phyloP scores from a whole-genome alignment of 176 grass and related monocot genomes.

The Lolium multiflorum region DNA sequence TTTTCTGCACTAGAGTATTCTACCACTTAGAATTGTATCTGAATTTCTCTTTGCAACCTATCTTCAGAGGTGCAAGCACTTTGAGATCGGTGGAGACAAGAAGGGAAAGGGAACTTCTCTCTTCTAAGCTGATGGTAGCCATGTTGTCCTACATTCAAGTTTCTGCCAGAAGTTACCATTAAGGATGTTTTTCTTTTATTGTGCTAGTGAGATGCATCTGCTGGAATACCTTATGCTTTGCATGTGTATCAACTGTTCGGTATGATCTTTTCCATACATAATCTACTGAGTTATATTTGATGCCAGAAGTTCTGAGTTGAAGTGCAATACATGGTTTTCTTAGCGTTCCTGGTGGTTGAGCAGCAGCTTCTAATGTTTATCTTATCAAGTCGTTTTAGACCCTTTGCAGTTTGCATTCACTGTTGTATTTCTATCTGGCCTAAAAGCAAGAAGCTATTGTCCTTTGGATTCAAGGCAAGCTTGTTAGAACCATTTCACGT shows the following conservation, averaged over 20 bases:
- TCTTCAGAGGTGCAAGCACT: neutral
- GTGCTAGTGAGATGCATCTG: neutral
- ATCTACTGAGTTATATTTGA: neutral
- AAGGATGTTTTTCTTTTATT: neutral
- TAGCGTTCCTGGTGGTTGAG: neutral
- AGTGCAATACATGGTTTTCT: neutral
- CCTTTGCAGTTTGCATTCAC: too few species aligned
- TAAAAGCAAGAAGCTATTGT: too few species aligned
- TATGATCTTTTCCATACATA: neutral
- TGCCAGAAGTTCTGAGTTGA: neutral
- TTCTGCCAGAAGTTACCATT: constrained; percentile 22
- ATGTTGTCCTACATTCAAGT: neutral
- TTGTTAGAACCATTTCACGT: too few species aligned
- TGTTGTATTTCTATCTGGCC: too few species aligned
- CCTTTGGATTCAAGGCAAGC: too few species aligned
- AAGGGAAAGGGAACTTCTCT: neutral
- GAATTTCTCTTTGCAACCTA: neutral
- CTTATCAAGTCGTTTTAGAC: too few species aligned
- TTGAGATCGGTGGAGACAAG: neutral
- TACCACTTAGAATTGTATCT: neutral
- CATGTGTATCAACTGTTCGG: neutral
- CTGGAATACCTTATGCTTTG: neutral
- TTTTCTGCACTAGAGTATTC: neutral
- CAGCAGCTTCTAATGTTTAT: neutral
- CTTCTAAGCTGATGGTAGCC: neutral